Conservation (phyloP, 805 yeast species). For the Metschnikowia corniflorae region DNA sequence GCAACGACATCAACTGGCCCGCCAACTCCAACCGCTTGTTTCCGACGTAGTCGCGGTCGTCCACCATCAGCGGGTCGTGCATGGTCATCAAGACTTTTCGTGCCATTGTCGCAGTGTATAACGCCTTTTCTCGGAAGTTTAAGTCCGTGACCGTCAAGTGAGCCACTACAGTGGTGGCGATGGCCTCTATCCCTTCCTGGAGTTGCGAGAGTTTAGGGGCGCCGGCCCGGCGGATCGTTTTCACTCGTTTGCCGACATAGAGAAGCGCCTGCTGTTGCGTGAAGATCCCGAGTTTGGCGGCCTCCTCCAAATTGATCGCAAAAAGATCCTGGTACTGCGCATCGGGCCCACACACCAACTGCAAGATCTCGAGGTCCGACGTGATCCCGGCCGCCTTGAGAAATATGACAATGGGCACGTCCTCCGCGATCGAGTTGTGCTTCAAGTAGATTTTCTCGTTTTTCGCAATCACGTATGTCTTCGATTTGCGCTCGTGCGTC, state of each 20-base stretch:
- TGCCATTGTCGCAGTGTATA: slow-evolving; percentile 94
- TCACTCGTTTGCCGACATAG: slow-evolving; percentile 86
- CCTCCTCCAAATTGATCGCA: slow-evolving; percentile 91
- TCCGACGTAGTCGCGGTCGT: slow-evolving; percentile 98
- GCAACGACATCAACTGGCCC: slow-evolving; percentile 91
- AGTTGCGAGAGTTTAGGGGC: slow-evolving; percentile 72
- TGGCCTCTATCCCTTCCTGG: slow-evolving; percentile 96
- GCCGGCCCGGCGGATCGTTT: slow-evolving; percentile 83
- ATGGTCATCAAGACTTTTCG: slow-evolving; percentile 94
- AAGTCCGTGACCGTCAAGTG: slow-evolving; percentile 82
- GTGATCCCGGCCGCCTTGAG: slow-evolving; percentile 93
- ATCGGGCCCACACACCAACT: slow-evolving; percentile 88
- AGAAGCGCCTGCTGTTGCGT: slow-evolving; percentile 94
- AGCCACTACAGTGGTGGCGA: slow-evolving; percentile 94
- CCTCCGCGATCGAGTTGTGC: slow-evolving; percentile 94
- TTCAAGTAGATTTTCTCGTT: slow-evolving; percentile 85
- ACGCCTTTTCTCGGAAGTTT: slow-evolving; percentile 90
- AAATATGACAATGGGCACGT: slow-evolving; percentile 88
- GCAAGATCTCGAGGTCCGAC: slow-evolving; percentile 90
- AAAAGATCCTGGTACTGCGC: slow-evolving; percentile 87
- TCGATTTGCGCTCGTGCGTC: slow-evolving; percentile 96
- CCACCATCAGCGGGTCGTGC: slow-evolving; percentile 92
- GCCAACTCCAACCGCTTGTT: slow-evolving; percentile 95
- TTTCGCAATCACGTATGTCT: slow-evolving; percentile 92
- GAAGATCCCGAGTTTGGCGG: slow-evolving; percentile 76